A percentile compares a stretch with the other conserved stretches of the same genome.
Conservation (phyloP, 2,329 filamentous ascomycete species). For the Neurospora sp. region DNA sequence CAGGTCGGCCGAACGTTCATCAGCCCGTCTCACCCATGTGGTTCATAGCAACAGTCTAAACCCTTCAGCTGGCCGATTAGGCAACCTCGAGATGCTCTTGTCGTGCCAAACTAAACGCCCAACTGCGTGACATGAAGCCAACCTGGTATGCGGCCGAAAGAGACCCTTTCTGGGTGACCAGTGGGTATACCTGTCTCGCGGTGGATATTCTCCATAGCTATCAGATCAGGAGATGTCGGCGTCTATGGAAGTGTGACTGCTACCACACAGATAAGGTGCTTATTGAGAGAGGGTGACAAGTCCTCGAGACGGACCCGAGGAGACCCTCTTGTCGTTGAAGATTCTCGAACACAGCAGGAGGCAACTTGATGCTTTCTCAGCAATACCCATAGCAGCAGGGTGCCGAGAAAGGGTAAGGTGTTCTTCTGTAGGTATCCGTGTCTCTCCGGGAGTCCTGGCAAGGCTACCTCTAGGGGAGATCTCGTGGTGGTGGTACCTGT, state of each 20-base stretch:
- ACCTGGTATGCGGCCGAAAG: not conserved
- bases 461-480: not conserved
- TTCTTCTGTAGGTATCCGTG: not conserved
- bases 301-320: not conserved
- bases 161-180: not conserved
- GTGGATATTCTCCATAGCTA: not conserved
- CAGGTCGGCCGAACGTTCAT: too few species aligned
- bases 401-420: not conserved
- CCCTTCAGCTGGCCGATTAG: not conserved
- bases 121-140: not conserved
- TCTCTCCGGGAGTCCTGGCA: not conserved
- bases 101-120: not conserved
- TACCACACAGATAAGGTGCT: not conserved
- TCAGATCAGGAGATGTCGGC: not conserved
- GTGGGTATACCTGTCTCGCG: not conserved
- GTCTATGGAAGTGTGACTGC: not conserved
- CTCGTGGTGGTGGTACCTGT: not conserved
- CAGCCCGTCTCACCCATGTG: not conserved
- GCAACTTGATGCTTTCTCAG: not conserved
- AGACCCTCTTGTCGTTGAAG: not conserved
- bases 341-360: not conserved
- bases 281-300: not conserved
- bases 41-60: not conserved
- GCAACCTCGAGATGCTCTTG: not conserved
- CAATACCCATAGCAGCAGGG: not conserved